Conservation (phyloP, 352 stramenopile genomes). For the Pythium graminicola region DNA sequence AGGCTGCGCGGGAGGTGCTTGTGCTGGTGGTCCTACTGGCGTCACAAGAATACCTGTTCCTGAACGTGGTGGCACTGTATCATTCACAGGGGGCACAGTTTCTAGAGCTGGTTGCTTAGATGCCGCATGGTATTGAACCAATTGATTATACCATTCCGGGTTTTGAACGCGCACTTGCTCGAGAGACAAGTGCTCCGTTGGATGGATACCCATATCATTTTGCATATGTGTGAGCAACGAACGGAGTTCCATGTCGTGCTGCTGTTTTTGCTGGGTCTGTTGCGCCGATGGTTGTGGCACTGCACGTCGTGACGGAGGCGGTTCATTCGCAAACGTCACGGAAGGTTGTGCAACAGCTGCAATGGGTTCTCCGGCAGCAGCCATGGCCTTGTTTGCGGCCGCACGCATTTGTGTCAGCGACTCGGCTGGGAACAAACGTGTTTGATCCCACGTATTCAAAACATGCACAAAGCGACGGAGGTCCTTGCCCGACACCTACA, state of each 20-base stretch:
- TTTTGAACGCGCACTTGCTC: slow-evolving; percentile 85
- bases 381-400: slow-evolving; percentile 50
- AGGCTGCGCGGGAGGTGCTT: not conserved
- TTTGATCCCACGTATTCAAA: slow-evolving; percentile 78
- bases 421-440: slow-evolving; percentile 48
- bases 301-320: slow-evolving; percentile 3
- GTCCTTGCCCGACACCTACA: slow-evolving; percentile 69
- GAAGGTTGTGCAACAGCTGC: slow-evolving; percentile 33
- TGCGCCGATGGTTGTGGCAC: not conserved
- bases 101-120: slow-evolving; percentile 16
- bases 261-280: slow-evolving; percentile 33
- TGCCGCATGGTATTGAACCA: slow-evolving; percentile 58
- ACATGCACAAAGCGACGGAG: slow-evolving; percentile 81
- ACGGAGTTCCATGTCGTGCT: slow-evolving; percentile 75
- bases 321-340: slow-evolving; percentile 44
- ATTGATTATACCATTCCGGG: slow-evolving; percentile 75
- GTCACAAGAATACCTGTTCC: slow-evolving; percentile 13
- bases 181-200: slow-evolving; percentile 77
- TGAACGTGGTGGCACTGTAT: slow-evolving; percentile 4
- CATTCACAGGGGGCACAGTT: slow-evolving; percentile 13
- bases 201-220: slow-evolving; percentile 85
- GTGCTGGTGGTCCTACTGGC: slow-evolving; percentile 2
- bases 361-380: slow-evolving; percentile 33
- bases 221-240: slow-evolving; percentile 74
- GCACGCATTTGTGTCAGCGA: slow-evolving; percentile 59